Evolutionary conservation across 208 protist species (phyloP), one percentile per base, ranked within the genome.

Genomic region (Acanthamoeba polyphaga): DNA sequence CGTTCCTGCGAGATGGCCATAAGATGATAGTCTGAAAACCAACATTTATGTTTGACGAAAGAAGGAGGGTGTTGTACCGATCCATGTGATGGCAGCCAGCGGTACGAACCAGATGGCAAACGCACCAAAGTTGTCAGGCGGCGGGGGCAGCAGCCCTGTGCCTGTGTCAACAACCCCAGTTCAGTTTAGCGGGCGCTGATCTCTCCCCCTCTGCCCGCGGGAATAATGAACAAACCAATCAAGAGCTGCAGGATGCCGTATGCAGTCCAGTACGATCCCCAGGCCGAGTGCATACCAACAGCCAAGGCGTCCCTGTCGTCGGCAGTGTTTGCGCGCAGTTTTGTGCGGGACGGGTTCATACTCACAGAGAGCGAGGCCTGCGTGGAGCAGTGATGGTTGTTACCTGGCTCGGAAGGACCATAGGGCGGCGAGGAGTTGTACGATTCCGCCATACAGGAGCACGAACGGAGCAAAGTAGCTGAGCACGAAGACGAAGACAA

Each of bases 51-150:
- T n/a, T n/a, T n/a, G n/a, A n/a, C n/a, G n/a, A n/a, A n/a, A n/a
- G n/a, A n/a, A n/a, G n/a, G n/a, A 74, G 22, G 3, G 66, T n/a
- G 29, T 74, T 74, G 24, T 49, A 78, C 70, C 70, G 15, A 78
- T 78, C 70, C 70, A 78, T 0, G 70, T 78, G n/a, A 78, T 78
- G 70, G 70, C 70, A 10, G 70, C n/a, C 70, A 78, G 32, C 7
- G 70, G 70, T 8, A 78, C 70, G n/a, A 78, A 78, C 70, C 70
- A 78, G 38, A 78, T 78, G 70, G 70, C 70, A 24, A 78, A 78
- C 29, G 70, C 70, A 1, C 70, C 70, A 19, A 78, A 78, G 70
- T 78, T 78, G 70, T 49, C 70, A 3, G 70, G 70, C 10, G 70
- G 70, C 3, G 38, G 34, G 7, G 70, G 5, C 22, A 78, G 13